phyloP scores from a whole-genome alignment of 78 protist species.

The Salpingoeca rosetta region DNA sequence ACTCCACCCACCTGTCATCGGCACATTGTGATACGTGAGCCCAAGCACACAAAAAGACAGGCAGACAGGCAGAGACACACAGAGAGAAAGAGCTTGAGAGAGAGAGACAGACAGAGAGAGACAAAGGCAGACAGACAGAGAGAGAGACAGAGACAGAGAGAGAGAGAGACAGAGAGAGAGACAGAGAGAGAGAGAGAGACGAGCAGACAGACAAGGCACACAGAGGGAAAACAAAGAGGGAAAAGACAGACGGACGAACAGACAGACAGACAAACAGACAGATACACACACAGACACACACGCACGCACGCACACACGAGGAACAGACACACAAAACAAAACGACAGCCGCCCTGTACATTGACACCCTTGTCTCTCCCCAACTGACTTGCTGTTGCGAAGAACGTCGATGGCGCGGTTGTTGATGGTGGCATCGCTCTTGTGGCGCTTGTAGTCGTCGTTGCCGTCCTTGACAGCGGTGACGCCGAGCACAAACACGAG shows the following conservation, averaged over 20 bases:
- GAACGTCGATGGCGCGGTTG: not conserved
- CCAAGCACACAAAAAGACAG: no score
- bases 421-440: conserved; percentile 3
- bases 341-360: not conserved
- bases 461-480: conserved; percentile 28
- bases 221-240: not conserved
- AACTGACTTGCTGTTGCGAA: not conserved
- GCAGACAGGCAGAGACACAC: no score
- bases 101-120: no score
- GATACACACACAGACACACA: not conserved
- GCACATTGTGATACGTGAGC: not conserved
- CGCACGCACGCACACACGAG: not conserved
- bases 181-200: not conserved
- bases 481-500: conserved; percentile 35
- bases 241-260: no score
- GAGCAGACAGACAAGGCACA: not conserved
- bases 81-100: no score
- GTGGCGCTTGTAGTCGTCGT: conserved; percentile 41
- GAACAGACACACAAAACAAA: not conserved
- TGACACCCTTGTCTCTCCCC: no score
- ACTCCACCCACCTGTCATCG: not conserved
- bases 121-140: no score
- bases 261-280: no score
- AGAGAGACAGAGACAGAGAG: not conserved
- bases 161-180: not conserved